Percentiles rank a stretch among this genome's conserved stretches.
Evolutionary conservation across 441 rosid species (phyloP).

Genomic region (Populus hybrid): DNA sequence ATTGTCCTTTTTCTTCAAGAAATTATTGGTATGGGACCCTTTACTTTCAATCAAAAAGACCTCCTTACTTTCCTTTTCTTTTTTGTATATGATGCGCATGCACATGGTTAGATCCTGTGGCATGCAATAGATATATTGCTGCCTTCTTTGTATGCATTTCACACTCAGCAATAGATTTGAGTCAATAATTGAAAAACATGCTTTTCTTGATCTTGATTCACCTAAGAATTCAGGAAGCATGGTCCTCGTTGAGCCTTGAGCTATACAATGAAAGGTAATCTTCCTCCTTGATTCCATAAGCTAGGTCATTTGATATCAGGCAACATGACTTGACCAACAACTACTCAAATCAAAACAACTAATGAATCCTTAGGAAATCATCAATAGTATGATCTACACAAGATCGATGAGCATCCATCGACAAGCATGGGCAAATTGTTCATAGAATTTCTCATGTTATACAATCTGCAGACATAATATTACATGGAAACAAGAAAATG

Average conservation of each 20-base stretch:
- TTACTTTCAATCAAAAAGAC: background rate
- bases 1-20: background rate
- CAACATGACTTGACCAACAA: background rate
- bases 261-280: background rate
- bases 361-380: background rate
- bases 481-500: background rate
- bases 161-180: background rate
- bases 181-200: background rate
- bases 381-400: background rate
- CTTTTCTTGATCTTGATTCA: background rate
- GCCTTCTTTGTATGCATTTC: background rate
- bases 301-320: background rate
- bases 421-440: background rate
- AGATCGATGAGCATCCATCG: background rate
- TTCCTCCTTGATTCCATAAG: background rate
- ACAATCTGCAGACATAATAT: background rate
- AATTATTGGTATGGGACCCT: background rate
- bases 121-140: background rate
- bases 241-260: background rate
- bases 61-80: background rate
- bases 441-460: background rate
- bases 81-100: background rate
- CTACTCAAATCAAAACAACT: background rate
- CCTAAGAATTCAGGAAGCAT: background rate
- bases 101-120: background rate